A percentile compares a stretch with the other conserved stretches of the same genome.
Evolutionary conservation across 306 rosid species (phyloP).

Genomic region (Morella rubra): DNA sequence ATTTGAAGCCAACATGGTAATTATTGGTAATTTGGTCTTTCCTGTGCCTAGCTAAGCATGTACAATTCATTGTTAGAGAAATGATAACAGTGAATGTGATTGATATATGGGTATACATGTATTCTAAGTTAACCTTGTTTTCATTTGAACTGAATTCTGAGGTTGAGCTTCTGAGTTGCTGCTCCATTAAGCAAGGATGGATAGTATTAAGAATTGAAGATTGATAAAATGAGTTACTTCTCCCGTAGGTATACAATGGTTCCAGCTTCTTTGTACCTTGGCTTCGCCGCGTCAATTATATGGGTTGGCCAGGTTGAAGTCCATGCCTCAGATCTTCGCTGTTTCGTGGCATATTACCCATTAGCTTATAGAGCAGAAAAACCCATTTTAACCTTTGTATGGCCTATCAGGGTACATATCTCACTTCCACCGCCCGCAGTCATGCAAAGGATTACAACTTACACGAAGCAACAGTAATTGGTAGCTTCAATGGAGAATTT

Average conservation of each 20-base stretch:
- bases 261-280: slow-evolving; percentile 87
- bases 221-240: slow-evolving; percentile 4
- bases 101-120: no score
- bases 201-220: not conserved
- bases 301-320: slow-evolving; percentile 92
- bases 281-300: slow-evolving; percentile 92
- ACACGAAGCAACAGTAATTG: slow-evolving; percentile 83
- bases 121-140: no score
- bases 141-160: no score
- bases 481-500: slow-evolving; percentile 89
- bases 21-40: slow-evolving; percentile 1
- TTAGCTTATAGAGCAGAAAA: slow-evolving; percentile 11
- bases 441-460: slow-evolving; percentile 61
- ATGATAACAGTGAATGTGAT: not conserved
- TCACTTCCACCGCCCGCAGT: slow-evolving; percentile 77
- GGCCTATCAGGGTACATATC: slow-evolving; percentile 78
- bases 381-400: slow-evolving; percentile 23
- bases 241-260: slow-evolving; percentile 83
- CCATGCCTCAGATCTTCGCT: slow-evolving; percentile 27
- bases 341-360: not conserved
- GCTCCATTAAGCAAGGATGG: not conserved
- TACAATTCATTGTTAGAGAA: not conserved
- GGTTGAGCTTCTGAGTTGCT: not conserved
- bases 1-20: slow-evolving; percentile 83
- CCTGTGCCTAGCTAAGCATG: not conserved